These are phyloP conservation scores for Fusarium bulbicola DNA, from an alignment of 2,329 filamentous ascomycete genomes.

Conservation along the genomic window DNA sequence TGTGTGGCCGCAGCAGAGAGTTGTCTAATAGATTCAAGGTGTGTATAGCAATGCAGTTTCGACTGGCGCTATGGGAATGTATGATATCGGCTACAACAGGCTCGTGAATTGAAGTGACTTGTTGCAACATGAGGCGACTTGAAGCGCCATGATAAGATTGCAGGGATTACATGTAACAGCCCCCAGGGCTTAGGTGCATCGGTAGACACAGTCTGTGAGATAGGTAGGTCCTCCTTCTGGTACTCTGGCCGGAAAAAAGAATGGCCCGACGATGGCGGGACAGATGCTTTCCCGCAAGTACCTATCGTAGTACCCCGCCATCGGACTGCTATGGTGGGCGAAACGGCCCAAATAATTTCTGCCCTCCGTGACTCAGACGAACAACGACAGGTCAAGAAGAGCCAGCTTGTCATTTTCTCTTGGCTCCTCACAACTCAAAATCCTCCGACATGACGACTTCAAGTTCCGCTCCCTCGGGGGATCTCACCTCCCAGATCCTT, in stretches of 20 bases:
- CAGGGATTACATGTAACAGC: slow-evolving; percentile 32
- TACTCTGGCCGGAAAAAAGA: slow-evolving; percentile 22
- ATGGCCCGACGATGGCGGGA: slow-evolving; percentile 19
- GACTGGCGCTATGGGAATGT: slow-evolving; percentile 14
- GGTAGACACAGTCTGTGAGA: background rate
- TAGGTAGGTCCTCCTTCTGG: background rate
- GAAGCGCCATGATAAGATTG: slow-evolving; percentile 39
- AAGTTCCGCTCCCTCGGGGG: slow-evolving; percentile 53
- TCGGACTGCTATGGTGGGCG: slow-evolving; percentile 27
- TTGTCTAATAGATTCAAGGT: background rate
- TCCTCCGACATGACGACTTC: slow-evolving; percentile 54
- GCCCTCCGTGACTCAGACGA: slow-evolving; percentile 41
- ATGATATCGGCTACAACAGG: slow-evolving; percentile 13
- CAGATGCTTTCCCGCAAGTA: slow-evolving; percentile 9
- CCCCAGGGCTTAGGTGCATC: background rate
- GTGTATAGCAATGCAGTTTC: slow-evolving; percentile 1
- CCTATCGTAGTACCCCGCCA: slow-evolving; percentile 40
- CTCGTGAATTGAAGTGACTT: slow-evolving; percentile 12
- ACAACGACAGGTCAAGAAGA: slow-evolving; percentile 25
- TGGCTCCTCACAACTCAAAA: slow-evolving; percentile 10
- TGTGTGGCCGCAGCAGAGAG: background rate
- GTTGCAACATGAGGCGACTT: slow-evolving; percentile 30
- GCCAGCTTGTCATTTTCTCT: slow-evolving; percentile 19
- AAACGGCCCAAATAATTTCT: slow-evolving; percentile 39
- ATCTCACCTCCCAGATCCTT: slow-evolving; percentile 72